A percentile compares a stretch with the other conserved stretches of the same genome.
Evolutionary conservation across 164 flowering plant species (phyloP).

Genomic region (Magnolia sinica): DNA sequence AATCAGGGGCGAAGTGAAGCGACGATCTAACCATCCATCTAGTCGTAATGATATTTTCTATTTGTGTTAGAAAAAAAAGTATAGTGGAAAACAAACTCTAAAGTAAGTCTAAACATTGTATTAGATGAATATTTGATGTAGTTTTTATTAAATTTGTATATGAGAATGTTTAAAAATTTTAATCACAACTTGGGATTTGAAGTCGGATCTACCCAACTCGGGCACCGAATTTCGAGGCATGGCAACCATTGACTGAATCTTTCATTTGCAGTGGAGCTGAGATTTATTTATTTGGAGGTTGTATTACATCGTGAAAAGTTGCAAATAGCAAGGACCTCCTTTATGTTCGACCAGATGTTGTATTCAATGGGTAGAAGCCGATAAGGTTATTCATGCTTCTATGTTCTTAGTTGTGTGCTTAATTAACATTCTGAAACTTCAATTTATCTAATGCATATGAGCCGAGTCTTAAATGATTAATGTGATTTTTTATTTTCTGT

Average conservation of each 20-base stretch:
- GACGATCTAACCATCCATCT: too few relatives aligned
- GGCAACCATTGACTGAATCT: background rate
- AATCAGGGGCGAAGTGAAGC: too few relatives aligned
- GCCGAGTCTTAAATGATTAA: background rate
- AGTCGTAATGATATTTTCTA: too few relatives aligned
- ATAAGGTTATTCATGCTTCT: constrained; percentile 55
- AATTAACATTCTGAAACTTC: background rate
- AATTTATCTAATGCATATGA: background rate
- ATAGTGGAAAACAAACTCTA: too few relatives aligned
- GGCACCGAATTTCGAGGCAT: too few relatives aligned
- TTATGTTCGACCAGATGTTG: constrained; percentile 93
- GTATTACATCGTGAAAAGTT: constrained; percentile 89
- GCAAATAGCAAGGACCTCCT: constrained; percentile 73
- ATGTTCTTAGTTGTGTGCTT: background rate
- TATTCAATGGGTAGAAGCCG: constrained; percentile 82
- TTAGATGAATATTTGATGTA: too few relatives aligned
- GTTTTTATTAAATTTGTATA: too few relatives aligned
- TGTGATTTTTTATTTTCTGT: background rate
- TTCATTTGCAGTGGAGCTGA: constrained; percentile 70
- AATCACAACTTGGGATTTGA: too few relatives aligned
- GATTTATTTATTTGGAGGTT: constrained; percentile 82
- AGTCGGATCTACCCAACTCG: too few relatives aligned
- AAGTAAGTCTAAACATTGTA: too few relatives aligned
- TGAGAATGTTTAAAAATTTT: too few relatives aligned
- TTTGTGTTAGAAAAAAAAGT: too few relatives aligned